A percentile compares a stretch with the other conserved stretches of the same genome.
phyloP scores from a whole-genome alignment of 805 yeast genomes.

The Brettanomyces naardenensis region DNA sequence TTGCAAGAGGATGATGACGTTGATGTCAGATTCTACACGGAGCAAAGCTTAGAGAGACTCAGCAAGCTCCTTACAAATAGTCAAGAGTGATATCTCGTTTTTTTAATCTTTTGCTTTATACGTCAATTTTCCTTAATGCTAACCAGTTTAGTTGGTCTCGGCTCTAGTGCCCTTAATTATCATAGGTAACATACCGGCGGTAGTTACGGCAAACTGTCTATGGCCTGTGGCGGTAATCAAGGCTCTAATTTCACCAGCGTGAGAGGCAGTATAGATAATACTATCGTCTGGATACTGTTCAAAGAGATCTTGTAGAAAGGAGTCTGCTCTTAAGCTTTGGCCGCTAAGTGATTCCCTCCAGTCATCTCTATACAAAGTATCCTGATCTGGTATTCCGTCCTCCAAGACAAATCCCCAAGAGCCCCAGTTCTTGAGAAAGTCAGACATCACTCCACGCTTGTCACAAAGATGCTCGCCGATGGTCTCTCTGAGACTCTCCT shows the following conservation, averaged over 20 bases:
- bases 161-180: constrained; percentile 38
- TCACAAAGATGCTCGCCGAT: constrained; percentile 56
- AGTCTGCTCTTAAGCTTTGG: constrained; percentile 41
- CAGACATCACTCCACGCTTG: constrained; percentile 36
- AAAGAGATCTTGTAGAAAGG: constrained; percentile 36
- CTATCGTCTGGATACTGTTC: constrained; percentile 24
- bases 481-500: constrained; percentile 52
- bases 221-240: constrained; percentile 44
- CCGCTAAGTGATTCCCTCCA: constrained; percentile 42
- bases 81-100: neutral
- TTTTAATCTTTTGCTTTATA: neutral
- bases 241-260: constrained; percentile 52
- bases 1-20: constrained; percentile 69
- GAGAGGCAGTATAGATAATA: constrained; percentile 45
- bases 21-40: constrained; percentile 85
- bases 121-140: constrained; percentile 1
- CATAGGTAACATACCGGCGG: constrained; percentile 60
- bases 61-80: constrained; percentile 11
- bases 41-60: constrained; percentile 32
- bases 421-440: constrained; percentile 31
- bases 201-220: constrained; percentile 48
- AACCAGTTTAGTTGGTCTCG: neutral
- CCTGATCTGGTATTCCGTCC: constrained; percentile 40
- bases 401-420: constrained; percentile 36
- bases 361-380: constrained; percentile 34